Conservation (phyloP, 108 stramenopile genomes). For the Cyclostephanos invisitatus region DNA sequence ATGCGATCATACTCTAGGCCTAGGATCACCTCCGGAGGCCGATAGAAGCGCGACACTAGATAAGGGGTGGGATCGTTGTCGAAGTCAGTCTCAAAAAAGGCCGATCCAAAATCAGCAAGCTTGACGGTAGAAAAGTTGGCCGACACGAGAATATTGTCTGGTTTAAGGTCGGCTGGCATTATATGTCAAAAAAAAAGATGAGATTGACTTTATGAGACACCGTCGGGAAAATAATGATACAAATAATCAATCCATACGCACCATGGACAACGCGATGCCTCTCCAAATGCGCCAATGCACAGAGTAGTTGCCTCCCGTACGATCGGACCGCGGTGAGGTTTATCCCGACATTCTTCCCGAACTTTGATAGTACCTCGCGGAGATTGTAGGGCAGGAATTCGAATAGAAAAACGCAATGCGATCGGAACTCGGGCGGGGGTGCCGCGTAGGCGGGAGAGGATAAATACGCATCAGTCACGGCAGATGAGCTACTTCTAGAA, state of each 20-base stretch:
- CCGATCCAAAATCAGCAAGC: constrained; percentile 94
- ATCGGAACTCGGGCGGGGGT: constrained; percentile 63
- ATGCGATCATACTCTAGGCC: constrained; percentile 90
- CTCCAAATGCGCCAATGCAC: constrained; percentile 85
- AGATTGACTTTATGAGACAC: not conserved
- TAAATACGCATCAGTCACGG: constrained; percentile 8
- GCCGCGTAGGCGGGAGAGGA: constrained; percentile 35
- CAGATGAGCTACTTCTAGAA: constrained; percentile 40
- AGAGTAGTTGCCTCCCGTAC: constrained; percentile 91
- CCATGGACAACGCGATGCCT: constrained; percentile 87
- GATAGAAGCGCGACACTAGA: constrained; percentile 97
- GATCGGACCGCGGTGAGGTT: constrained; percentile 86
- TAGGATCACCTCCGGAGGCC: constrained; percentile 98
- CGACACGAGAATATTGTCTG: constrained; percentile 96
- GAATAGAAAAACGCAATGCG: constrained; percentile 85
- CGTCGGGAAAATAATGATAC: not conserved
- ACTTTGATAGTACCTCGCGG: constrained; percentile 85
- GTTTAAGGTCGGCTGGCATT: constrained; percentile 90
- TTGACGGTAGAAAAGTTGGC: constrained; percentile 83
- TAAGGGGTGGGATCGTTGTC: constrained; percentile 94
- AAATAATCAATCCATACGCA: constrained; percentile 7
- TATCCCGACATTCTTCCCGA: constrained; percentile 93
- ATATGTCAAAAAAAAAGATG: not conserved
- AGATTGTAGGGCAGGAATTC: constrained; percentile 86
- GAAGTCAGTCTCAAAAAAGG: constrained; percentile 81